Percentiles rank a stretch among this genome's conserved stretches.
Evolutionary conservation across 208 protist species (phyloP).

Genomic region (Trypanosoma rangeli): DNA sequence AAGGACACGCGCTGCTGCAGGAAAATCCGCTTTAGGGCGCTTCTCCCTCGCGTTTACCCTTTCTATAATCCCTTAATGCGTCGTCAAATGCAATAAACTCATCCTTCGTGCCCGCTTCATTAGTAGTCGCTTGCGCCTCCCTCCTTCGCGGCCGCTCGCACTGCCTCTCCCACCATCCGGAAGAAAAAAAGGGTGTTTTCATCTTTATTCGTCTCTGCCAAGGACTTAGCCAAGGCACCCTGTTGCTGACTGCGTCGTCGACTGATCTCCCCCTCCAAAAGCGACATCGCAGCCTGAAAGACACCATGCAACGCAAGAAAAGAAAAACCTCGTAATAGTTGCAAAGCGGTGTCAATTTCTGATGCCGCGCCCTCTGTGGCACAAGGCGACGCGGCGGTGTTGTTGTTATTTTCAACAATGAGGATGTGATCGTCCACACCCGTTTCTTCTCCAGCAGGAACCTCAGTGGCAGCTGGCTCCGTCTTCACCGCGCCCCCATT

Average conservation of each 20-base stretch:
- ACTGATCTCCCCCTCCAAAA: constrained; percentile 17
- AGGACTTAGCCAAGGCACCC: background rate
- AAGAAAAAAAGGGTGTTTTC: constrained; percentile 8
- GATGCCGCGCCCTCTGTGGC: background rate
- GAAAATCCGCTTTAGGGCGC: background rate
- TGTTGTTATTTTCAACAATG: background rate
- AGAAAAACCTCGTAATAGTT: constrained; percentile 10
- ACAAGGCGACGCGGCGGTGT: background rate
- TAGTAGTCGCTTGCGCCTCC: background rate
- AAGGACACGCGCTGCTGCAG: background rate
- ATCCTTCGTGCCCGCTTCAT: background rate
- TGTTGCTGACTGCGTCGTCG: constrained; percentile 15
- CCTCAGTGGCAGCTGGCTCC: background rate
- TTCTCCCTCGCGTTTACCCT: background rate
- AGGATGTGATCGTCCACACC: background rate
- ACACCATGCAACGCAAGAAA: constrained; percentile 27
- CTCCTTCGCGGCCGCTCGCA: background rate
- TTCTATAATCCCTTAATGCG: background rate
- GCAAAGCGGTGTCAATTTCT: constrained; percentile 3
- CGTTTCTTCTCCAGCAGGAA: background rate
- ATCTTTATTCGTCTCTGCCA: background rate
- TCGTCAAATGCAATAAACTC: background rate
- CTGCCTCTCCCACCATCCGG: constrained; percentile 1
- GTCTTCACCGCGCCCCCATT: background rate
- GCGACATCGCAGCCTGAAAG: constrained; percentile 22